Evolutionary conservation across 2,329 filamentous ascomycete genomes (phyloP).

Genomic region (Trematosphaeria pertusa): DNA sequence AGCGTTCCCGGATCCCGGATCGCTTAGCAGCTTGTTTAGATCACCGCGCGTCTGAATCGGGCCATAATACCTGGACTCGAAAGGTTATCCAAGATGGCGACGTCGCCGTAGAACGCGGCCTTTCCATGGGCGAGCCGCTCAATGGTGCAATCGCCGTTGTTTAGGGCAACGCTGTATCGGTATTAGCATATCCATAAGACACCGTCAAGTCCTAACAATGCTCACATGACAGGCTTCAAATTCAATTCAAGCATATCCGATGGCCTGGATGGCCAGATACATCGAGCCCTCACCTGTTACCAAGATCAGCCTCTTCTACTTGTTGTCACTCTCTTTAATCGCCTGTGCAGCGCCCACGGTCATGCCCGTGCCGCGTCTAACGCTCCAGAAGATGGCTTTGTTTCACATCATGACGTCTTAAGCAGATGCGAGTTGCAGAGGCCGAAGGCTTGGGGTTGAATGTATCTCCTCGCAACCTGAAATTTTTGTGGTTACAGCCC

Average conservation of each 20-base stretch:
- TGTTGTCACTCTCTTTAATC: conserved; percentile 2
- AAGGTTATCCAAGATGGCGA: conserved; percentile 11
- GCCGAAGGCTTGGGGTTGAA: not conserved
- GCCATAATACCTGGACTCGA: conserved; percentile 12
- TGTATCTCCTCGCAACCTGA: too few species aligned
- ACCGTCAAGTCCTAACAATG: too few species aligned
- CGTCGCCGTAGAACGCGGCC: conserved; percentile 11
- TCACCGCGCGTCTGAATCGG: conserved; percentile 23
- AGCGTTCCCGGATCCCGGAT: conserved; percentile 2
- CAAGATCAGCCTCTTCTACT: conserved; percentile 24
- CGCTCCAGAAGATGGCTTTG: conserved; percentile 37
- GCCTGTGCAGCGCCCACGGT: conserved; percentile 44
- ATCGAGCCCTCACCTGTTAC: conserved; percentile 42
- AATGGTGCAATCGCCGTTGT: conserved; percentile 49
- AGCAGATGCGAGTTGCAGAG: conserved; percentile 60
- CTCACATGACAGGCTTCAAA: conserved; percentile 23
- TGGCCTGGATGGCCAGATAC: conserved; percentile 42
- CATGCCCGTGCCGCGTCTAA: conserved; percentile 52
- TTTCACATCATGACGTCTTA: conserved; percentile 29
- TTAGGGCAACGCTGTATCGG: conserved; percentile 32
- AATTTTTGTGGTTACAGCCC: too few species aligned
- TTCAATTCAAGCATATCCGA: conserved; percentile 42
- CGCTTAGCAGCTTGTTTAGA: conserved; percentile 9
- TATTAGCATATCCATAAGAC: not conserved
- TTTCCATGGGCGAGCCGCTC: conserved; percentile 45